These are phyloP conservation scores for Tilletia setariae DNA, from an alignment of 1,284 basidiomycete genomes.

Conservation along the genomic window DNA sequence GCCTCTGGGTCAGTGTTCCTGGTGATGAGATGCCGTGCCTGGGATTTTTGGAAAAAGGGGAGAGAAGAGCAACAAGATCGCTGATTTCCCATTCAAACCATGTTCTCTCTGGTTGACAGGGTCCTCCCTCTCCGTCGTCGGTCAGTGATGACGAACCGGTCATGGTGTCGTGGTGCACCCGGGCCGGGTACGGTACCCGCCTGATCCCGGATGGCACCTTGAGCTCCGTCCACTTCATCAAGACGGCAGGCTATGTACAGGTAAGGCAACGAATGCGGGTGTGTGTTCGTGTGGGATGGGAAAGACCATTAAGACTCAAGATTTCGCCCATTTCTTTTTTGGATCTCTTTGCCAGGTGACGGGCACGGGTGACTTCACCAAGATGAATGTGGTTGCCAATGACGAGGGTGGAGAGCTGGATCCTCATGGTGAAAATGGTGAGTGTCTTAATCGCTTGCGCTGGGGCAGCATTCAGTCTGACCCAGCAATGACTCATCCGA, in stretches of 20 bases:
- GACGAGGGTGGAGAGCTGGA: slow-evolving; percentile 60
- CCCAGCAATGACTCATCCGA: too few relatives aligned
- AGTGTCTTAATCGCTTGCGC: too few relatives aligned
- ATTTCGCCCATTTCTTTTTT: too few relatives aligned
- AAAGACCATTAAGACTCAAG: too few relatives aligned
- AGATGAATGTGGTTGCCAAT: slow-evolving; percentile 51
- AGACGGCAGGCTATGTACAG: slow-evolving; percentile 46
- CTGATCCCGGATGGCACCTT: slow-evolving; percentile 51
- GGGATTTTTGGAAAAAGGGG: too few relatives aligned
- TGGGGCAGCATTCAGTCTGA: too few relatives aligned
- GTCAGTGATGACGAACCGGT: slow-evolving; percentile 45
- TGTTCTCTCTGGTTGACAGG: background rate
- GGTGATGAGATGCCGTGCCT: background rate
- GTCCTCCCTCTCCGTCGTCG: too few relatives aligned
- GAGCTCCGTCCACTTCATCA: slow-evolving; percentile 46
- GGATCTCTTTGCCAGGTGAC: too few relatives aligned
- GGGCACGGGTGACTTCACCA: slow-evolving; percentile 56
- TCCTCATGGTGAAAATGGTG: slow-evolving; percentile 58
- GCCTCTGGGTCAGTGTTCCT: slow-evolving; percentile 35
- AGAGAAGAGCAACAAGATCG: too few relatives aligned
- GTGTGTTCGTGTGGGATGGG: too few relatives aligned
- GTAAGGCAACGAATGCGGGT: too few relatives aligned
- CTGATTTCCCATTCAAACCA: slow-evolving; percentile 17
- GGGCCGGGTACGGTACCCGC: slow-evolving; percentile 46
- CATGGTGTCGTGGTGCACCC: slow-evolving; percentile 51